A percentile compares a stretch with the other conserved stretches of the same genome.
Conservation (phyloP, 2,329 filamentous ascomycete species). For the Plenodomus lindquistii region DNA sequence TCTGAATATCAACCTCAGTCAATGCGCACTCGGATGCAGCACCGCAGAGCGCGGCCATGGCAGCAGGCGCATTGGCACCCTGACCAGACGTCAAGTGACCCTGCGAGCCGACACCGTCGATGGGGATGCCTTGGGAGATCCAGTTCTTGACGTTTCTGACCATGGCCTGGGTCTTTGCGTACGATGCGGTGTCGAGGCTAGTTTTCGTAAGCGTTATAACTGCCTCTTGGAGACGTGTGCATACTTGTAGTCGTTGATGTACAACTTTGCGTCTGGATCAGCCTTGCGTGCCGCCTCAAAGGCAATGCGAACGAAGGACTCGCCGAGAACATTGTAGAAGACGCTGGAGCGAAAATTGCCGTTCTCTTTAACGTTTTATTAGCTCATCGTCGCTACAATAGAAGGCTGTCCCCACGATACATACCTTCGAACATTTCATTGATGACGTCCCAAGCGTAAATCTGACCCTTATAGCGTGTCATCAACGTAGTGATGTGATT, state of each 20-base stretch:
- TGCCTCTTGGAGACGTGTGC: neutral
- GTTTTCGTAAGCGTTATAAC: constrained; percentile 8
- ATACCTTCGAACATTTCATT: constrained; percentile 64
- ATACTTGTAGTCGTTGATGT: constrained; percentile 71
- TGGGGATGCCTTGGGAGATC: constrained; percentile 64
- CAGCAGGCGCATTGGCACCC: constrained; percentile 53
- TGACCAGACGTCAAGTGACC: constrained; percentile 57
- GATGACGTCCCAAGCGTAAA: constrained; percentile 66
- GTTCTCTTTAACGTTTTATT: constrained; percentile 59
- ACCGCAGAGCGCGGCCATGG: constrained; percentile 57
- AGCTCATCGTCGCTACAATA: too few species aligned
- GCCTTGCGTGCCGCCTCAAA: constrained; percentile 70
- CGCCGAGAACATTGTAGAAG: constrained; percentile 70
- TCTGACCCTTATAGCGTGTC: constrained; percentile 65
- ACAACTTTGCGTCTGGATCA: constrained; percentile 70
- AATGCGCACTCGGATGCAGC: constrained; percentile 64
- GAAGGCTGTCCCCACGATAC: too few species aligned
- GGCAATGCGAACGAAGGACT: constrained; percentile 72
- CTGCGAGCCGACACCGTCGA: constrained; percentile 60
- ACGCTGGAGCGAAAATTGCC: constrained; percentile 64
- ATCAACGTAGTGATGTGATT: constrained; percentile 64
- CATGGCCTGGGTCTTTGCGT: constrained; percentile 64
- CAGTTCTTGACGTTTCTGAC: constrained; percentile 66
- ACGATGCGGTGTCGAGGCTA: constrained; percentile 65
- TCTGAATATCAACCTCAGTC: constrained; percentile 71